Percentiles rank a stretch among this genome's conserved stretches.
Conservation (phyloP, 1,139 yeast species). For the Geotrichum carabidarum region DNA sequence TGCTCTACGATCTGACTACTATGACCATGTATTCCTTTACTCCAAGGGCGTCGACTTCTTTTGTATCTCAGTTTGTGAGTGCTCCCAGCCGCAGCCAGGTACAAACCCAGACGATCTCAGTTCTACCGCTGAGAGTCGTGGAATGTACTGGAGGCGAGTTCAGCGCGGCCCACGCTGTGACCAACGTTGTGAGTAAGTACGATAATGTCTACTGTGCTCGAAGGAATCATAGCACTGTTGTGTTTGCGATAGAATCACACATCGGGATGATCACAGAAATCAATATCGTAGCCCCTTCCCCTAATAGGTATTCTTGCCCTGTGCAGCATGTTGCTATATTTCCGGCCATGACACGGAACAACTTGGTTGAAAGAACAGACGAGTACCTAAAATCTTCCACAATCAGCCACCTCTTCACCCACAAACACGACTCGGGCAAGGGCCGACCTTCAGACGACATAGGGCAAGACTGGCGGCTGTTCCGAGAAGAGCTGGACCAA, state of each 20-base stretch:
- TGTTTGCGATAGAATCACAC: slow-evolving; percentile 12
- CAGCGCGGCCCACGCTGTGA: slow-evolving; percentile 11
- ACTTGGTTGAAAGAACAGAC: slow-evolving; percentile 15
- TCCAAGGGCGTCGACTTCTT: neutral
- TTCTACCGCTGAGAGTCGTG: slow-evolving; percentile 12
- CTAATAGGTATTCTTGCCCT: slow-evolving; percentile 21
- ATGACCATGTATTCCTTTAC: slow-evolving; percentile 1
- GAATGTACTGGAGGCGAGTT: slow-evolving; percentile 21
- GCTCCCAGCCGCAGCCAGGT: neutral
- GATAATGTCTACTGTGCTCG: slow-evolving; percentile 23
- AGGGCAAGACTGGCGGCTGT: slow-evolving; percentile 1
- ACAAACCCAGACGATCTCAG: neutral
- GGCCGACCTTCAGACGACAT: neutral
- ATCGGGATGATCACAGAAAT: slow-evolving; percentile 17
- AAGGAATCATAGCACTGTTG: slow-evolving; percentile 19
- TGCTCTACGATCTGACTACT: neutral
- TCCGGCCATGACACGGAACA: slow-evolving; percentile 14
- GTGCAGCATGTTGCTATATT: slow-evolving; percentile 22
- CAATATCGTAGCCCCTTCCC: slow-evolving; percentile 22
- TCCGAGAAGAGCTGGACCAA: slow-evolving; percentile 4
- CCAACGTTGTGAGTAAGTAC: slow-evolving; percentile 17
- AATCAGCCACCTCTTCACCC: slow-evolving; percentile 13
- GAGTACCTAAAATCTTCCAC: slow-evolving; percentile 14
- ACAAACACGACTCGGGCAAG: neutral
- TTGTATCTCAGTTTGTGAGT: slow-evolving; percentile 1